Conservation (phyloP, 2,329 filamentous ascomycete species). For the Aspergillus uvarum region DNA sequence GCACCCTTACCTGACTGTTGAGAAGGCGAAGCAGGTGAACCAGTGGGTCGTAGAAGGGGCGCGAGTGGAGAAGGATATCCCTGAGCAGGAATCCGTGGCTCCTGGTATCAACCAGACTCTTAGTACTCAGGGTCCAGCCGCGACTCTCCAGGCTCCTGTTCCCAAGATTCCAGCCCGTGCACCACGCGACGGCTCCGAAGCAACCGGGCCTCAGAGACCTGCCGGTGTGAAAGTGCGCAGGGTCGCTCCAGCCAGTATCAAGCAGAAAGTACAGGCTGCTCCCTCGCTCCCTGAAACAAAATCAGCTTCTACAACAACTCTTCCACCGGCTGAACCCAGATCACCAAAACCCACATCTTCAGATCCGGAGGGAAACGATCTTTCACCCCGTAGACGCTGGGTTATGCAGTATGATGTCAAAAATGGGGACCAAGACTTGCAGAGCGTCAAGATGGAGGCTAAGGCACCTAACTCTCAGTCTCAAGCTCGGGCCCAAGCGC, state of each 20-base stretch:
- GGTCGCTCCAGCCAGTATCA: background rate
- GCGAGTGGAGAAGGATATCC: conserved; percentile 15
- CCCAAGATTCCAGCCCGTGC: background rate
- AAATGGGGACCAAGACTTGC: background rate
- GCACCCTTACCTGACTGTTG: conserved; percentile 28
- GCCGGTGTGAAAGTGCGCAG: conserved; percentile 24
- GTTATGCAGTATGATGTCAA: conserved; percentile 17
- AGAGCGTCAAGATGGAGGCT: background rate
- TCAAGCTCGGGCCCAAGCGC: background rate
- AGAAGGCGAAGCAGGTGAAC: conserved; percentile 31
- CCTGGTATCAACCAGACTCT: background rate
- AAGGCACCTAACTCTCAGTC: background rate
- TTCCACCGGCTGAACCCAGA: background rate
- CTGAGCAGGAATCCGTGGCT: background rate
- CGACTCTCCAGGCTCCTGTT: background rate
- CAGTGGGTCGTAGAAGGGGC: conserved; percentile 30
- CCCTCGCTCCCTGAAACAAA: background rate
- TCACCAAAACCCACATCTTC: background rate
- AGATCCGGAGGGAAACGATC: conserved; percentile 5
- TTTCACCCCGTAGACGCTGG: conserved; percentile 18
- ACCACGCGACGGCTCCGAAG: background rate
- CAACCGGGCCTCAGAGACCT: conserved; percentile 9
- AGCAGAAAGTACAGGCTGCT: background rate
- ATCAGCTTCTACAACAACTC: background rate
- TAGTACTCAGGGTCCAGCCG: background rate